A percentile compares a stretch with the other conserved stretches of the same genome.
Evolutionary conservation across 768 basidiomycete genomes (phyloP).

Genomic region (Boletus rubroflammeus): DNA sequence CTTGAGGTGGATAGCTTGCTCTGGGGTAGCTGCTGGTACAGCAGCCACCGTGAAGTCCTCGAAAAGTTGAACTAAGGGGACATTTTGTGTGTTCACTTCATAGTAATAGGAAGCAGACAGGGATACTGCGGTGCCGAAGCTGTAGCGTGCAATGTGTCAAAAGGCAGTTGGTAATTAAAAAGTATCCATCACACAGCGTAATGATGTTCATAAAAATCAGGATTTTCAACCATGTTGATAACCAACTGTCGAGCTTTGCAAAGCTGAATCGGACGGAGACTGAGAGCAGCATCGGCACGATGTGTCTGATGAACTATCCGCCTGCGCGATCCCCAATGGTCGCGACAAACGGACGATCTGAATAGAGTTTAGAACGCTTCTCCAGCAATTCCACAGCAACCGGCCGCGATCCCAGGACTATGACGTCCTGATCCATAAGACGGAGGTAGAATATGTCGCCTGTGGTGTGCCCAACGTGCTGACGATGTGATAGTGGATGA

Average conservation of each 20-base stretch:
- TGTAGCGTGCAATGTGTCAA: background rate
- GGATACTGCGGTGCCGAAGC: background rate
- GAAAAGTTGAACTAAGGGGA: background rate
- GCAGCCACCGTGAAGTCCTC: background rate
- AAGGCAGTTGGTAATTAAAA: background rate
- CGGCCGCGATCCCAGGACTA: background rate
- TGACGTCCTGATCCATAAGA: background rate
- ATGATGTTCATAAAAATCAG: background rate
- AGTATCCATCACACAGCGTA: background rate
- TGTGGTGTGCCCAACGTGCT: background rate
- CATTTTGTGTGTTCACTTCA: background rate
- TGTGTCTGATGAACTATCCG: constrained; percentile 6
- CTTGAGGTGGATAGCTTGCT: background rate
- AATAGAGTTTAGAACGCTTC: background rate
- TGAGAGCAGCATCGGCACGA: background rate
- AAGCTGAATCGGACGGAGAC: background rate
- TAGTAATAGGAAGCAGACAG: constrained; percentile 4
- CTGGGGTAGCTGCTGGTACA: background rate
- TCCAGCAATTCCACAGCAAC: background rate
- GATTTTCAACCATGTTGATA: background rate
- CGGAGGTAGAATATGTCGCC: background rate
- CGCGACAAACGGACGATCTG: background rate
- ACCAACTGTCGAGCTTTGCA: background rate
- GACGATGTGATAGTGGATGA: background rate
- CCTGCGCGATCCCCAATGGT: constrained; percentile 1